A percentile compares a stretch with the other conserved stretches of the same genome.
Conservation (phyloP, 495 filamentous ascomycete species). For the Saxispiralis lemnorum region DNA sequence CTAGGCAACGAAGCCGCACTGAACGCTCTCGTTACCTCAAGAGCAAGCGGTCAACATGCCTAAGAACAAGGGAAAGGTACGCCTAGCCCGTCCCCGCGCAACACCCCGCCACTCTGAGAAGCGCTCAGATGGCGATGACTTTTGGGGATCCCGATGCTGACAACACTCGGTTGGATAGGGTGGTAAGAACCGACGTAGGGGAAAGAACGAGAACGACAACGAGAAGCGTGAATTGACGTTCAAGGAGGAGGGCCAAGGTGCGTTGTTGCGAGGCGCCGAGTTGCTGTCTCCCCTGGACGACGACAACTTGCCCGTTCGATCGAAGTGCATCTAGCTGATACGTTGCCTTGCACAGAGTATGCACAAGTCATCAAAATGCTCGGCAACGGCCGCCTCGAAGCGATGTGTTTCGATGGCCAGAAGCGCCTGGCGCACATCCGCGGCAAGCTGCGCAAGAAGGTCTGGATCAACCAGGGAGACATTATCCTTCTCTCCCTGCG, state of each 20-base stretch:
- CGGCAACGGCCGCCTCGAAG: constrained; percentile 91
- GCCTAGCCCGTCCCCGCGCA: constrained; percentile 13
- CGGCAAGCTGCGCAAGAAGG: constrained; percentile 95
- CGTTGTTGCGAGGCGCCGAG: constrained; percentile 11
- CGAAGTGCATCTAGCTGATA: background rate
- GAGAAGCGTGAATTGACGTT: constrained; percentile 98
- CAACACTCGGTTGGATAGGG: constrained; percentile 41
- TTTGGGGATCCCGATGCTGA: constrained; percentile 8
- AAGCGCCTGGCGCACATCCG: constrained; percentile 72
- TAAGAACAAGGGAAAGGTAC: constrained; percentile 97
- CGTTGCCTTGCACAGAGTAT: constrained; percentile 47
- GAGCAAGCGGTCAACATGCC: constrained; percentile 46
- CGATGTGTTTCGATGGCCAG: constrained; percentile 89
- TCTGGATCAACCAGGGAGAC: constrained; percentile 87
- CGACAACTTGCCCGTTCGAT: background rate
- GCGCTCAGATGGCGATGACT: constrained; percentile 3
- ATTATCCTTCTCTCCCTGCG: constrained; percentile 93
- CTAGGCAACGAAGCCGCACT: constrained; percentile 10
- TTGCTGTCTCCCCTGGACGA: background rate
- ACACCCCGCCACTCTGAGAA: background rate
- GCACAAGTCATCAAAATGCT: constrained; percentile 98
- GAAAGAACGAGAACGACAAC: constrained; percentile 99
- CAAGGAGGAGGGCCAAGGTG: constrained; percentile 94
- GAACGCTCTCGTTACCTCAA: background rate
- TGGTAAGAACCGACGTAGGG: constrained; percentile 94